A percentile compares a stretch with the other conserved stretches of the same genome.
These are phyloP conservation scores for Closterium sp. DNA, from an alignment of 139 green algal genomes.

Conservation along the genomic window DNA sequence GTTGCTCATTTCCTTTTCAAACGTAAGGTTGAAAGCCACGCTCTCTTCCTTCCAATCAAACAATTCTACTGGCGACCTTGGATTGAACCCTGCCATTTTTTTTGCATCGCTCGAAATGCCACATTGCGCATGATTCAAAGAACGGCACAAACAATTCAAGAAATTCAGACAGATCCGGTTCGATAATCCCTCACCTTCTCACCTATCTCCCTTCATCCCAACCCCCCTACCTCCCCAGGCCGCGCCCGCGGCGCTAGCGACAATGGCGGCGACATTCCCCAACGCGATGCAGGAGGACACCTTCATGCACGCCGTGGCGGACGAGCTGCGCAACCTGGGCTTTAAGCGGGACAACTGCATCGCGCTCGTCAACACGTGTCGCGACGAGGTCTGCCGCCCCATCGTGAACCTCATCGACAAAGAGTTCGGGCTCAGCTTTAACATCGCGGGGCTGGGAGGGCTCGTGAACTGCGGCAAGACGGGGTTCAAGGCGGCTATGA, in stretches of 20 bases:
- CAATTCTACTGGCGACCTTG: no score
- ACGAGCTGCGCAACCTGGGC: background rate
- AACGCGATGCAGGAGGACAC: background rate
- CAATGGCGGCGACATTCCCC: background rate
- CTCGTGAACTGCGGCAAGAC: constrained; percentile 70
- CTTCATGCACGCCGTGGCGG: background rate
- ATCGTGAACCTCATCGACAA: background rate
- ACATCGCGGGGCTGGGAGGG: background rate
- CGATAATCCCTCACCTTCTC: background rate
- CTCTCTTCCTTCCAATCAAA: no score
- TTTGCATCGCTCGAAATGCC: no score
- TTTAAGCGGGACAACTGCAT: background rate
- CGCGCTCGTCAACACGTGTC: constrained; percentile 57
- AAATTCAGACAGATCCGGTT: no score
- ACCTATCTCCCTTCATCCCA: background rate
- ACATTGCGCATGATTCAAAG: no score
- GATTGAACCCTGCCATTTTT: no score
- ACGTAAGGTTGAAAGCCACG: no score
- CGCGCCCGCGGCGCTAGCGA: background rate
- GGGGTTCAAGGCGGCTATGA: constrained; percentile 11
- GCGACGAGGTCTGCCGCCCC: constrained; percentile 58
- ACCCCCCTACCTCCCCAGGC: background rate
- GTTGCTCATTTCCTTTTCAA: background rate
- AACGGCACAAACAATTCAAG: no score
- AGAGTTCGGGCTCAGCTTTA: constrained; percentile 6